These are phyloP conservation scores for Cyclaneusma minus DNA, from an alignment of 2,329 filamentous ascomycete species.

Conservation along the genomic window DNA sequence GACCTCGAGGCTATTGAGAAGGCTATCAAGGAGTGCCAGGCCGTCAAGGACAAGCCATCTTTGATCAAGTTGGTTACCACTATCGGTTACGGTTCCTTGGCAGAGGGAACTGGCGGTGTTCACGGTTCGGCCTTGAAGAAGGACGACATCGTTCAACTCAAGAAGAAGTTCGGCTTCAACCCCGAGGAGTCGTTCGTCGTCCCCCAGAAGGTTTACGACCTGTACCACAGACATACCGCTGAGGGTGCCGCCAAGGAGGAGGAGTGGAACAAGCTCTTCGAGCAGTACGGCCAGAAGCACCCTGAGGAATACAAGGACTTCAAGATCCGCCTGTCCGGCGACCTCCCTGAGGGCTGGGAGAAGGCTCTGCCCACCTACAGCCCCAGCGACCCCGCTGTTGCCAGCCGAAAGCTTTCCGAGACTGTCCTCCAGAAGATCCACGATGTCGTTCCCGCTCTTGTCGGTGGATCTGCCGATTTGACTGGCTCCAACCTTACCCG, in stretches of 20 bases:
- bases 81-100: slow-evolving; percentile 88
- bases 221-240: slow-evolving; percentile 70
- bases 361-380: slow-evolving; percentile 86
- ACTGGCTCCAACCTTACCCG: slow-evolving; percentile 97
- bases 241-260: slow-evolving; percentile 80
- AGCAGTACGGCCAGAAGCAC: slow-evolving; percentile 71
- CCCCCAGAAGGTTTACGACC: slow-evolving; percentile 85
- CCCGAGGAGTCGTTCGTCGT: slow-evolving; percentile 86
- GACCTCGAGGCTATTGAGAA: slow-evolving; percentile 79
- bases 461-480: slow-evolving; percentile 94
- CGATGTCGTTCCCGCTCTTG: slow-evolving; percentile 67
- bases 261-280: slow-evolving; percentile 88
- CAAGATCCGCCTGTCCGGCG: slow-evolving; percentile 59
- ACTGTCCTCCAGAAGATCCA: slow-evolving; percentile 81
- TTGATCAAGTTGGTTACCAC: slow-evolving; percentile 95
- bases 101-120: slow-evolving; percentile 87
- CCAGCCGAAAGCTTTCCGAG: slow-evolving; percentile 94
- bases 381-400: slow-evolving; percentile 66
- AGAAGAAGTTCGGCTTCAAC: slow-evolving; percentile 92
- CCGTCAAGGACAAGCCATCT: slow-evolving; percentile 89
- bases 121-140: slow-evolving; percentile 93
- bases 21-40: slow-evolving; percentile 72
- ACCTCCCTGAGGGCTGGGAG: slow-evolving; percentile 93
- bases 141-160: slow-evolving; percentile 86
- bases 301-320: slow-evolving; percentile 70